Base-by-base conservation (phyloP, 805 yeast genomes). In the Candida incommunis region DNA sequence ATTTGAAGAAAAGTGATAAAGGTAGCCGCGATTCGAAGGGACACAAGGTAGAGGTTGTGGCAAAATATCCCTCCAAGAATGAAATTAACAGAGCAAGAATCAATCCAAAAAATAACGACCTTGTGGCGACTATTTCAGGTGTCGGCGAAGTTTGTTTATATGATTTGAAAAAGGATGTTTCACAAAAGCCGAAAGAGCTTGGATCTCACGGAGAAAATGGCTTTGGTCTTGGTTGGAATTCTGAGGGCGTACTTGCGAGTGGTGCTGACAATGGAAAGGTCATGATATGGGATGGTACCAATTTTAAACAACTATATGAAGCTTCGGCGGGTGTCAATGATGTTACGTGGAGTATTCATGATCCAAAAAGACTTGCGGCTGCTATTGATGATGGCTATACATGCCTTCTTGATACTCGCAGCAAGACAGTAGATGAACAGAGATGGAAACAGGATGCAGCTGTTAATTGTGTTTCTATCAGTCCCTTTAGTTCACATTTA, bases 161-260 rank as follows among this genome's bases (percentile, higher is more conserved):
- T 48, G 20, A 46, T 20, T n/a, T 22, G 20, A 22, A 11, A 18
- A 9, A 25, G 21, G n/a, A n/a, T n/a, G n/a, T n/a, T n/a, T n/a
- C n/a, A n/a, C n/a, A n/a, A n/a, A 16, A 29, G 11, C 26, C 23
- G 25, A 20, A 3, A 11, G 24, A 15, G 15, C 41, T 46, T 16
- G 40, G 41, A 4, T 48, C 40, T 7, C 94, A 85, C 62, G 62
- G 67, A 13, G 68, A 64, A 43, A 83, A 80, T 52, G 95, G 94
- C 1, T 78, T 71, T 56, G 85, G 83, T 1, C 63, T 86, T 42
- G 81, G 80, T 47, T 86, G 94, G 94, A 63, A 72, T 44, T 48
- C 46, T 35, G 50, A 51, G 26, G 69, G 74, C 23, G 60, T 60
- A 46, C 67, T 86, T 25, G 62, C 78, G 16, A 70, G 84, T 2